Conservation (phyloP, 495 filamentous ascomycete species). For the Aspergillus funiculosus region DNA sequence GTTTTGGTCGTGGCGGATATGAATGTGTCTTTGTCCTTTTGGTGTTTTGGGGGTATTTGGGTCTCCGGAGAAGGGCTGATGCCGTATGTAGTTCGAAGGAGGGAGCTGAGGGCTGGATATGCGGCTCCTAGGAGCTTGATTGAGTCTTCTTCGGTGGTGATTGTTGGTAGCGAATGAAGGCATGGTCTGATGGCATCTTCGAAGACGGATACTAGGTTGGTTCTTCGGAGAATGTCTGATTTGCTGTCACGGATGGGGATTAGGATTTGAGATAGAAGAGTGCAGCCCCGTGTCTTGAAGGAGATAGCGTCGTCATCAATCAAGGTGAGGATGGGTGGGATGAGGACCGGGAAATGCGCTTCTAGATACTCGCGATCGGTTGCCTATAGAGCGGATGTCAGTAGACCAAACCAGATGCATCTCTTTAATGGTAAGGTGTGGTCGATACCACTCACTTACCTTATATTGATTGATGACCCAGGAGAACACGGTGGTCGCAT, state of each 20-base stretch:
- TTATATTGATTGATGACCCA: slow-evolving; percentile 55
- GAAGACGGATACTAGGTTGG: slow-evolving; percentile 74
- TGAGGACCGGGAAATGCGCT: slow-evolving; percentile 66
- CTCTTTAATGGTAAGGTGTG: too few species aligned
- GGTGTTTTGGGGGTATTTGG: slow-evolving; percentile 8
- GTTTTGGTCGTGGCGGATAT: slow-evolving; percentile 23
- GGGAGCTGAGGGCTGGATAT: slow-evolving; percentile 58
- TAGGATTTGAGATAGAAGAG: slow-evolving; percentile 56
- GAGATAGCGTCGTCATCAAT: slow-evolving; percentile 60
- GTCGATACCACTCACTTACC: too few species aligned
- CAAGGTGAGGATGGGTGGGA: slow-evolving; percentile 77
- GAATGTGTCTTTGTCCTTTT: slow-evolving; percentile 18
- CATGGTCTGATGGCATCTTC: slow-evolving; percentile 70
- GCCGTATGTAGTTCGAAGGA: slow-evolving; percentile 45
- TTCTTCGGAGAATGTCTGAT: slow-evolving; percentile 54
- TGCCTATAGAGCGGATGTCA: slow-evolving; percentile 14
- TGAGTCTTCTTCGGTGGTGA: slow-evolving; percentile 70
- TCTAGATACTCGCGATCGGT: slow-evolving; percentile 32
- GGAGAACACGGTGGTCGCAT: slow-evolving; percentile 56
- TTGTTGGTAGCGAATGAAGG: slow-evolving; percentile 65
- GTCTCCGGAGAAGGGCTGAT: slow-evolving; percentile 4
- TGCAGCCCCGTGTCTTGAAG: slow-evolving; percentile 56
- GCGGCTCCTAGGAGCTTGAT: slow-evolving; percentile 57
- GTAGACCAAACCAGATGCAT: neutral
- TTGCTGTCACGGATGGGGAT: slow-evolving; percentile 44